phyloP scores from a whole-genome alignment of 2,329 filamentous ascomycete species.

The Pseudogymnoascus sp. region DNA sequence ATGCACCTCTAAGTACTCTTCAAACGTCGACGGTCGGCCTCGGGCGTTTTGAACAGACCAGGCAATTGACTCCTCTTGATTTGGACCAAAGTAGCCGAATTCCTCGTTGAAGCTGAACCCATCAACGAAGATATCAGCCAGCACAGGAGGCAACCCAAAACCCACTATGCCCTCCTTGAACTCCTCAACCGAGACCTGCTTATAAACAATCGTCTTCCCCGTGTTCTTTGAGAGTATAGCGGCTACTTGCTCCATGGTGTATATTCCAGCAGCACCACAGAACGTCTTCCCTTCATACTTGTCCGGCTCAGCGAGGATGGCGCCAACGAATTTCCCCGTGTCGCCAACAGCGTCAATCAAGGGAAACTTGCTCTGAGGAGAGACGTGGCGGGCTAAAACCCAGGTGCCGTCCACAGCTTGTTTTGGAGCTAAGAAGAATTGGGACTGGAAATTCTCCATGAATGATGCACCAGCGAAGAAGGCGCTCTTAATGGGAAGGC shows the following conservation, averaged over 20 bases:
- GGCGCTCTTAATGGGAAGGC: conserved; percentile 36
- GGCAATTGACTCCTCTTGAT: conserved; percentile 28
- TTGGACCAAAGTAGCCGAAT: conserved; percentile 34
- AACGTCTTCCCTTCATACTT: conserved; percentile 40
- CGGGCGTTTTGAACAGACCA: conserved; percentile 28
- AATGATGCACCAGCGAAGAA: conserved; percentile 46
- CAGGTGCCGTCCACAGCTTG: conserved; percentile 21
- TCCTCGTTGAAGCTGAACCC: conserved; percentile 26
- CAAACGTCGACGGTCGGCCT: conserved; percentile 30
- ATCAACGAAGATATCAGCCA: conserved; percentile 22
- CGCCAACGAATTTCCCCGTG: conserved; percentile 29
- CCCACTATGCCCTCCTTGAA: neutral
- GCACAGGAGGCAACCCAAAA: conserved; percentile 16
- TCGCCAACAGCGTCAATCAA: conserved; percentile 27
- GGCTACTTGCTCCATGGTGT: conserved; percentile 15
- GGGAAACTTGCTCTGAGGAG: conserved; percentile 26
- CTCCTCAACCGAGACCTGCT: conserved; percentile 6
- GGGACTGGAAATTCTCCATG: conserved; percentile 24
- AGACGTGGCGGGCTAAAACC: conserved; percentile 15
- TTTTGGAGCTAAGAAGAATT: conserved; percentile 18
- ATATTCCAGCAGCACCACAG: conserved; percentile 37
- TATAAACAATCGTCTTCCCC: conserved; percentile 17
- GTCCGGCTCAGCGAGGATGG: conserved; percentile 39
- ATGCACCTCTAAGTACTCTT: conserved; percentile 32
- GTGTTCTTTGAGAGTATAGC: conserved; percentile 14